phyloP scores from a whole-genome alignment of 768 basidiomycete genomes.

The Lentinus brumalis region DNA sequence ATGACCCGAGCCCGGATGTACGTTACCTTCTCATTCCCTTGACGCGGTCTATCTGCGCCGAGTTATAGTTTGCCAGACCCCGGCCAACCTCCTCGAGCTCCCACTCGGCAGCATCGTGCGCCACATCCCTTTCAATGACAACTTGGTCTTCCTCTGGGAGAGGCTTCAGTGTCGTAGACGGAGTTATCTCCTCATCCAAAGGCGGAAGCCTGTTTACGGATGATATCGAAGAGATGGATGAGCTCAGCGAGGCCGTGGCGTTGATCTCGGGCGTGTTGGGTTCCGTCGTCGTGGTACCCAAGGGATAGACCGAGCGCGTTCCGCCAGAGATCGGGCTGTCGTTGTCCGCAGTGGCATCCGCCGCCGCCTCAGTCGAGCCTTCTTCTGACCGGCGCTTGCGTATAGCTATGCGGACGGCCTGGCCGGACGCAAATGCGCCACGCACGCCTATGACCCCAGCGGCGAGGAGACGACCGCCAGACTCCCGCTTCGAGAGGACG shows the following conservation, averaged over 20 bases:
- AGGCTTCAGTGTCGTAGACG: slow-evolving; percentile 20
- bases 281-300: slow-evolving; percentile 47
- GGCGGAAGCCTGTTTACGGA: slow-evolving; percentile 36
- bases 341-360: slow-evolving; percentile 20
- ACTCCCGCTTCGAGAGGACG: slow-evolving; percentile 82
- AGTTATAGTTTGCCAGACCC: slow-evolving; percentile 95
- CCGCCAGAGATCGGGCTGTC: slow-evolving; percentile 29
- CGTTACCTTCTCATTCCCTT: slow-evolving; percentile 90
- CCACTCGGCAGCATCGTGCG: slow-evolving; percentile 51
- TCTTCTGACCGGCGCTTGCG: slow-evolving; percentile 35
- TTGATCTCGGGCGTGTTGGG: slow-evolving; percentile 56
- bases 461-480: slow-evolving; percentile 89
- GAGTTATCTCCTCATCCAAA: slow-evolving; percentile 26
- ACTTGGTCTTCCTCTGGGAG: slow-evolving; percentile 31
- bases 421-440: slow-evolving; percentile 90
- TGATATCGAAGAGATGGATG: slow-evolving; percentile 38
- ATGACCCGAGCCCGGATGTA: neutral
- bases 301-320: slow-evolving; percentile 36
- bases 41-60: slow-evolving; percentile 83
- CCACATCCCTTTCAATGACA: slow-evolving; percentile 26
- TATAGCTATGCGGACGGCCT: slow-evolving; percentile 86
- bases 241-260: slow-evolving; percentile 44
- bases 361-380: slow-evolving; percentile 19
- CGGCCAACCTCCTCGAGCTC: slow-evolving; percentile 91
- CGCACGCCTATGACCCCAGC: slow-evolving; percentile 87